phyloP scores from a whole-genome alignment of 2,329 filamentous ascomycete genomes.

The Aspergillus latus region DNA sequence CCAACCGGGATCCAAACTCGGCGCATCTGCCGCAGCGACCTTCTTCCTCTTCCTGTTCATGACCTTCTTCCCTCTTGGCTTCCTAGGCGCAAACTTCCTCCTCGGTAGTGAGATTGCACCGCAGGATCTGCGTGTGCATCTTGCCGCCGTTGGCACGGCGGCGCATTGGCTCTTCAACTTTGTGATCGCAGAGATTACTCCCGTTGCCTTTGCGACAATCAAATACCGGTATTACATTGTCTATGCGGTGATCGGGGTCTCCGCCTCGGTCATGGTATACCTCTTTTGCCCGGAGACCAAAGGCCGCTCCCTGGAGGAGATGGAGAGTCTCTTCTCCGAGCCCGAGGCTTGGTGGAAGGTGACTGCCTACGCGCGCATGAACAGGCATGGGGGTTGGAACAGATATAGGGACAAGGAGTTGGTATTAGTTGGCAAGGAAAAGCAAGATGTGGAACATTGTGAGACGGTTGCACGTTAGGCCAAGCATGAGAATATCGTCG shows the following conservation, averaged over 20 bases:
- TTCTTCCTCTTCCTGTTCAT: conserved; percentile 10
- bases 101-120: conserved; percentile 12
- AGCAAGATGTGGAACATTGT: too few species aligned
- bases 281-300: conserved; percentile 17
- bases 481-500: too few species aligned
- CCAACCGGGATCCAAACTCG: background rate
- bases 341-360: too few species aligned
- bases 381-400: too few species aligned
- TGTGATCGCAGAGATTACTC: conserved; percentile 12
- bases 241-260: conserved; percentile 15
- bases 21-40: conserved; percentile 1
- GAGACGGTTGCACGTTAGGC: too few species aligned
- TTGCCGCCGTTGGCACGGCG: conserved; percentile 4
- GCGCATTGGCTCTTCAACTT: conserved; percentile 13
- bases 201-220: conserved; percentile 8
- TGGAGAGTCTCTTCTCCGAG: conserved; percentile 2
- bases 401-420: too few species aligned
- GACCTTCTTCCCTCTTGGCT: conserved; percentile 8
- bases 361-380: too few species aligned
- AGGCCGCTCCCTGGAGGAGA: conserved; percentile 2
- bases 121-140: background rate
- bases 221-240: conserved; percentile 13
- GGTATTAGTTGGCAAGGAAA: too few species aligned
- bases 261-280: conserved; percentile 14
- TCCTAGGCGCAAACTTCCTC: conserved; percentile 9